Evolutionary conservation across 164 flowering plant genomes (phyloP), one percentile per base, ranked within the genome.

Genomic region (Nymphaea thermarum): DNA sequence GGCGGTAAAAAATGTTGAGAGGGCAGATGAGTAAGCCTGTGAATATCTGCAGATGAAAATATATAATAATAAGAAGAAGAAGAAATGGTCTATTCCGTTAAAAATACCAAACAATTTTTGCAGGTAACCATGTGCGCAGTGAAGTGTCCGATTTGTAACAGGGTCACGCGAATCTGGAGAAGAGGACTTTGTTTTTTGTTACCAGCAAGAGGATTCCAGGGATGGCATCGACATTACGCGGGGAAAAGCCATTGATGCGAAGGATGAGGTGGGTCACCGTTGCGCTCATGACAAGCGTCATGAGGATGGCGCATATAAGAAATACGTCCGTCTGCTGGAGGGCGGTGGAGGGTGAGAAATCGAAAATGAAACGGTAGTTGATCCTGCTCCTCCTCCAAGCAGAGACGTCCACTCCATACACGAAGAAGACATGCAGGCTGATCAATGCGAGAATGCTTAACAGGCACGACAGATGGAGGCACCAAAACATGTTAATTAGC

Each of bases 371-470:
- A 80, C 83, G 86, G 86, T 89, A 86, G 79, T 93, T 95, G 77
- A 95, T 90, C 76, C 97, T 85, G 55, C 89, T 86, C 66, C 73
- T 83, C 87, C 76, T 90, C 99, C 99, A 95, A 86, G 83, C 74
- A 78, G 83, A 86, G 43, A 95, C 73, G 77, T 92, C 90, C 87
- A 98, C 92, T n/a, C 99, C 99, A 67, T 95, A 95, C 86, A 86
- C n/a, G n/a, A n/a, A 74, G 76, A 95, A 95, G 81, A 95, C 55
- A 76, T 95, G 99, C 84, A 95, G 76, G 79, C 99, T 89, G 61
- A 90, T 77, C 81, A 95, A 74, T 4, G 99, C 93, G 79, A 95
- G 86, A 80, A 87, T 84, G 78, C 99, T 95, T 90, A 90, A 82
- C 3, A 51, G 7, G 55, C 2, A 7, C 55, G 12, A 51, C 55